phyloP scores from a whole-genome alignment of 108 stramenopile species.

The Skeletonema grethae region DNA sequence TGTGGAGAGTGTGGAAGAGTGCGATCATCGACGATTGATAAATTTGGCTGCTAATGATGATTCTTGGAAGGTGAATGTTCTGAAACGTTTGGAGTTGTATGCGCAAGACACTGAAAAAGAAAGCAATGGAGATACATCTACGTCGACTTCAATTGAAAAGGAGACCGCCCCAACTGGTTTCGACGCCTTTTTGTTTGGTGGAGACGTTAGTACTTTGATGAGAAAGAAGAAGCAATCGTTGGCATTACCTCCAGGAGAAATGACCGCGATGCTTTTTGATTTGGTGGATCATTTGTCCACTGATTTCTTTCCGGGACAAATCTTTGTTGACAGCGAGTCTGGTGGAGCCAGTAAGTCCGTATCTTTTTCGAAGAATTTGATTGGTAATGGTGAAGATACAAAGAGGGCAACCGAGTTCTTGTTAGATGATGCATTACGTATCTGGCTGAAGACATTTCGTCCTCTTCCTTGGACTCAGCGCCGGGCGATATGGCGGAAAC shows the following conservation, averaged over 20 bases:
- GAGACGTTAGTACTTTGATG: constrained; percentile 60
- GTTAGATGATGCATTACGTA: constrained; percentile 67
- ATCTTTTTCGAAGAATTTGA: constrained; percentile 23
- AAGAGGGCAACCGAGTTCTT: constrained; percentile 69
- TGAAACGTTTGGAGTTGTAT: constrained; percentile 54
- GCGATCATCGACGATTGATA: constrained; percentile 53
- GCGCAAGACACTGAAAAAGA: constrained; percentile 31
- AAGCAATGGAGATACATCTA: constrained; percentile 12
- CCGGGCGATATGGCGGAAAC: constrained; percentile 70
- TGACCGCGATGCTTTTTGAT: constrained; percentile 81
- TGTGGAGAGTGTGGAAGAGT: constrained; percentile 40
- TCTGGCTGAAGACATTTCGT: constrained; percentile 78
- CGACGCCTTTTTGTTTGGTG: constrained; percentile 75
- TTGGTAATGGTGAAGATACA: constrained; percentile 30
- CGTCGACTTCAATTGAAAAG: constrained; percentile 6
- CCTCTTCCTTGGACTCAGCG: constrained; percentile 78
- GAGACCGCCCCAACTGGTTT: constrained; percentile 30
- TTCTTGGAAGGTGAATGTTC: constrained; percentile 72
- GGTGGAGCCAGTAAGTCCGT: constrained; percentile 19
- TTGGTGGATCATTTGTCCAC: constrained; percentile 58
- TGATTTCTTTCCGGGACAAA: constrained; percentile 57
- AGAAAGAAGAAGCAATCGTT: constrained; percentile 64
- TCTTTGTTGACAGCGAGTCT: constrained; percentile 49
- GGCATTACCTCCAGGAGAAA: constrained; percentile 77
- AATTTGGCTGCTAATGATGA: constrained; percentile 80